Percentiles rank a stretch among this genome's conserved stretches.
phyloP scores from a whole-genome alignment of 331 rosid genomes.

The Acacia concinna region DNA sequence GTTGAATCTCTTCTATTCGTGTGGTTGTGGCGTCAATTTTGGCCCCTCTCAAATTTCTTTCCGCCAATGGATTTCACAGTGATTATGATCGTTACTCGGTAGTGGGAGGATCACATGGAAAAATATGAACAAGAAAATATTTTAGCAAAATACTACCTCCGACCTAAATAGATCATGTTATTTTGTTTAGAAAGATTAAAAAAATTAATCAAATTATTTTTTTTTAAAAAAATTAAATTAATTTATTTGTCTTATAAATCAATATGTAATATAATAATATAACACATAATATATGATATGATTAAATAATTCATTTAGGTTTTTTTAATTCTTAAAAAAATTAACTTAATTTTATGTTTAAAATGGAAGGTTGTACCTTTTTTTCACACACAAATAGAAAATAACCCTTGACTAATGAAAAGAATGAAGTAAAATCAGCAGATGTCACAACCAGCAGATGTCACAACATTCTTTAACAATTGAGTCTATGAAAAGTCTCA shows the following conservation, averaged over 20 bases:
- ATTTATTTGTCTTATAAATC: too few species aligned
- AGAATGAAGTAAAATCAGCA: not conserved
- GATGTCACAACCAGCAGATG: not conserved
- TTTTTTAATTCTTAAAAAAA: too few species aligned
- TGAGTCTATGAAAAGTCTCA: not conserved
- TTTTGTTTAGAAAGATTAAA: too few species aligned
- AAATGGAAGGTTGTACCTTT: too few species aligned
- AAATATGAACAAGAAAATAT: too few species aligned
- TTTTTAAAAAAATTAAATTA: too few species aligned
- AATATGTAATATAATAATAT: too few species aligned
- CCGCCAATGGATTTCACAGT: not conserved
- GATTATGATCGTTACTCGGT: not conserved
- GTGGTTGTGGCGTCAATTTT: constrained; percentile 29
- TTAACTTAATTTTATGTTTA: too few species aligned
- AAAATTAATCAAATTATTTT: too few species aligned
- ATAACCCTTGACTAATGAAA: not conserved
- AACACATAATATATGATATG: too few species aligned
- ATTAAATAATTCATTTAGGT: too few species aligned
- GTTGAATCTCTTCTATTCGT: constrained; percentile 19
- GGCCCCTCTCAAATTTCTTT: not conserved
- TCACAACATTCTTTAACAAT: not conserved
- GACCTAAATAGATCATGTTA: too few species aligned
- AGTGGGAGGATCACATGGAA: not conserved
- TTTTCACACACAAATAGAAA: not conserved
- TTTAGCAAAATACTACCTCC: not conserved